A percentile compares a stretch with the other conserved stretches of the same genome.
Evolutionary conservation across 2,329 filamentous ascomycete species (phyloP).

Genomic region (Lachnellula suecica): DNA sequence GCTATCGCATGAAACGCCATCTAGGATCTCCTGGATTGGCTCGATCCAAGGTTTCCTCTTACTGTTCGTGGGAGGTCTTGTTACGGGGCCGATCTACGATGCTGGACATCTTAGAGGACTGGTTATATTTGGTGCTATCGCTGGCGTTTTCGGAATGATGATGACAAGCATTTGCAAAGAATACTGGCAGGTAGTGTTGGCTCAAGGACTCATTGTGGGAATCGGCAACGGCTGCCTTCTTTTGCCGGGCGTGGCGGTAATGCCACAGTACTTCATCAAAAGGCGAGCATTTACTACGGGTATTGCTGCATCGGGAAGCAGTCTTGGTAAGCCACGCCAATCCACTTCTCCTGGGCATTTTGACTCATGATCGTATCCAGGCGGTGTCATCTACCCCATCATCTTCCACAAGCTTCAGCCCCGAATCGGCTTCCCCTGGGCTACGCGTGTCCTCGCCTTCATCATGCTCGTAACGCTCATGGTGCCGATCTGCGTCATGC

Average conservation of each 20-base stretch:
- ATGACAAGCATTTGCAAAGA: slow-evolving; percentile 36
- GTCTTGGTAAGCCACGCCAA: slow-evolving; percentile 34
- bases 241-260: slow-evolving; percentile 60
- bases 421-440: slow-evolving; percentile 43
- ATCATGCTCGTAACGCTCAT: slow-evolving; percentile 38
- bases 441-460: slow-evolving; percentile 45
- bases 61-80: slow-evolving; percentile 34
- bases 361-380: slow-evolving; percentile 15
- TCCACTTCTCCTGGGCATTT: background rate
- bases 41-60: slow-evolving; percentile 46
- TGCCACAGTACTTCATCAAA: slow-evolving; percentile 49
- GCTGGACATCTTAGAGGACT: slow-evolving; percentile 20
- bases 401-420: slow-evolving; percentile 40
- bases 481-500: slow-evolving; percentile 29
- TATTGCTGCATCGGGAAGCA: slow-evolving; percentile 35
- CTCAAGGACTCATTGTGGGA: slow-evolving; percentile 52
- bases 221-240: slow-evolving; percentile 52
- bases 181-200: slow-evolving; percentile 54
- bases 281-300: slow-evolving; percentile 35
- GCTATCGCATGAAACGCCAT: slow-evolving; percentile 34
- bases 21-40: slow-evolving; percentile 48
- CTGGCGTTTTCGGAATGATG: slow-evolving; percentile 43
- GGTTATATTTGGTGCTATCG: slow-evolving; percentile 23
- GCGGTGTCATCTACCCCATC: slow-evolving; percentile 44
- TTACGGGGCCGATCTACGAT: slow-evolving; percentile 25